Evolutionary conservation across 768 basidiomycete genomes (phyloP), one percentile per base, ranked within the genome.

Genomic region (Rhodosporidiobolus sp.): DNA sequence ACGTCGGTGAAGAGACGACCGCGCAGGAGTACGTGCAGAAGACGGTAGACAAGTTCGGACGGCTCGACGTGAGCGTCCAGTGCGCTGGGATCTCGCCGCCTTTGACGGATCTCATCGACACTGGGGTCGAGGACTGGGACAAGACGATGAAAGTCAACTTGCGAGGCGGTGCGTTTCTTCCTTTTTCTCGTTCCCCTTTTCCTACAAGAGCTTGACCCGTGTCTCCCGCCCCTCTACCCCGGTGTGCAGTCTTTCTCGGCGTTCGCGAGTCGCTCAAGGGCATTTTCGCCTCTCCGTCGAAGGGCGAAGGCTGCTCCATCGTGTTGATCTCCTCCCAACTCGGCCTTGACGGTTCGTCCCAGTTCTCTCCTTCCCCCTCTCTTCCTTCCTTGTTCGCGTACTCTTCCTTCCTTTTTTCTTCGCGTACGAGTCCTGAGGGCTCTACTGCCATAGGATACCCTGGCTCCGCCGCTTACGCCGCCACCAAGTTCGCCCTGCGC

Each of bases 51-150:
- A 22, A 32, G 17, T 69, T 34, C 11, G 60, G 53, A 5, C 11
- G 54, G 24, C 43, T 69, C 30, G 67, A 69, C 45, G 38, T 69
- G 3, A 48, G 43, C 43, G 60, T 69, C 19, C 67, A 69, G 35
- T 69, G 67, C 26, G 67, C 67, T 1, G 67, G 67, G 26, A 62
- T 69, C 45, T 49, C 45, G 9, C 32, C 32, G 8, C 30, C 28
- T 0, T 9, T 6, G 32, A 16, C 16, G 24, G 4, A 24, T 22
- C 34, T 69, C 5, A 30, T 63, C 32, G 67, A 69, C 24, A 46
- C 54, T 0, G 43, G 32, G 22, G 60, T 48, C 10, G 52, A 45
- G 17, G 53, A 55, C 32, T 69, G 35, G 20, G 67, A 69, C 32
- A 26, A 16, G 43, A 35, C 45, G 1, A 69, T 69, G 28, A 9